phyloP scores from a whole-genome alignment of 306 rosid species.

The Senna tora region DNA sequence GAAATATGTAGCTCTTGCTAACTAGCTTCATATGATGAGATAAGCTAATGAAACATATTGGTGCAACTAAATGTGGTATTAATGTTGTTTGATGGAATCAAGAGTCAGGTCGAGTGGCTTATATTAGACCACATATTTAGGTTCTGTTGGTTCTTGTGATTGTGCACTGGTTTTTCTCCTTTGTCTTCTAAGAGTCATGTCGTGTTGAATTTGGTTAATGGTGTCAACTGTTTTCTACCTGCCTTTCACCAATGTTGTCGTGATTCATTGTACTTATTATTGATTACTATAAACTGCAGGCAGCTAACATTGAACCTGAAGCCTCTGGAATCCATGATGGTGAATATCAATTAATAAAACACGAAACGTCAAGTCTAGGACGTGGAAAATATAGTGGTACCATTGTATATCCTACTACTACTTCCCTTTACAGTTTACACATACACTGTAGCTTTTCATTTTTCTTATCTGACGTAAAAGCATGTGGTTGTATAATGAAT shows the following conservation, averaged over 20 bases:
- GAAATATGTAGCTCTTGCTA: conserved; percentile 5
- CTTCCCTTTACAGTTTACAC: conserved; percentile 28
- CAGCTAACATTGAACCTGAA: conserved; percentile 86
- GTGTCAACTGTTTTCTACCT: conserved; percentile 15
- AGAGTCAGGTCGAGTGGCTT: background rate
- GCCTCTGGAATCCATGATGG: conserved; percentile 70
- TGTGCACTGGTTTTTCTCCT: background rate
- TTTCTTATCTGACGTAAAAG: conserved; percentile 25
- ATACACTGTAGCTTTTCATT: conserved; percentile 4
- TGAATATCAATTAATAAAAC: conserved; percentile 80
- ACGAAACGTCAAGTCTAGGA: conserved; percentile 72
- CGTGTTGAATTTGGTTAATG: conserved; percentile 2
- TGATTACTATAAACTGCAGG: conserved; percentile 55
- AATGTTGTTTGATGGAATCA: background rate
- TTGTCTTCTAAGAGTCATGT: background rate
- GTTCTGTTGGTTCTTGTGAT: conserved; percentile 5
- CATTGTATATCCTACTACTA: conserved; percentile 29
- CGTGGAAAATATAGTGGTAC: conserved; percentile 91
- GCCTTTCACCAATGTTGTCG: background rate
- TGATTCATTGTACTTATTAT: background rate
- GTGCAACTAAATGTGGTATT: background rate
- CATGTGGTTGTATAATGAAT: conserved; percentile 3
- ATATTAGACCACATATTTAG: background rate
- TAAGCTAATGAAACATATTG: background rate
- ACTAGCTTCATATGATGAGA: conserved; percentile 1